Base-by-base conservation (phyloP, 2,329 filamentous ascomycete genomes). In the Penicillium sp. region DNA sequence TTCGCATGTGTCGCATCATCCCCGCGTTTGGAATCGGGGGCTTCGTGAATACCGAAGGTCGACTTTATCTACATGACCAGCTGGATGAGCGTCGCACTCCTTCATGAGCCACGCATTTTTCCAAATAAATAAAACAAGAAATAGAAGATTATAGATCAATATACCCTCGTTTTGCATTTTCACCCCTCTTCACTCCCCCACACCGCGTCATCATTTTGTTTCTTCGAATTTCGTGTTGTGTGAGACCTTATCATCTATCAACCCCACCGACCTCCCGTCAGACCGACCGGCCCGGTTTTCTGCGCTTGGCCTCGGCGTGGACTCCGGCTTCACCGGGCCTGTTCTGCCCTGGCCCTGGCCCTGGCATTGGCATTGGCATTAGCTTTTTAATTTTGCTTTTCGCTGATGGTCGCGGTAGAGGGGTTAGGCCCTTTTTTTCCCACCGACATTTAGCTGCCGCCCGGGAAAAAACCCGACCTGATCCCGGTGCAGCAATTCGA, bases 11-110 rank as follows among this genome's bases (percentile, higher is more conserved):
- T 59, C 81, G 91, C 52, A 95, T 96, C 62, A 81, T 95, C 13
- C 91, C 91, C 30, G 91, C 91, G 0, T 96, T 94, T 77, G 91
- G 91, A 0, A 81, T 95, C 6, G 91, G 91, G 1, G 91, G 91
- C 0, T 90, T 95, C 9, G 87, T 94, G 10, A 96, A 96, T 72
- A 80, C 79, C 4, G 68, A 70, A 41, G 65, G 66, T 1, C 54
- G 66, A n/a, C 58, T 65, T 10, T 66, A 64, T 49, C 51, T 68
- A 40, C 66, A 68, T 47, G 58, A 64, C 9, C 62, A 67, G 48
- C 46, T 67, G 17, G 57, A 64, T 52, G 61, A 48, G 26, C 51
- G 37, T n/a, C 46, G 57, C 21, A 45, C 30, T 12, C 47, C 49
- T 3, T 57, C 51, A 49, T 59, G 49, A 59, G 17, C 33, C 20